Conservation (phyloP, 2,329 filamentous ascomycete species). For the Microascus cirrosus region DNA sequence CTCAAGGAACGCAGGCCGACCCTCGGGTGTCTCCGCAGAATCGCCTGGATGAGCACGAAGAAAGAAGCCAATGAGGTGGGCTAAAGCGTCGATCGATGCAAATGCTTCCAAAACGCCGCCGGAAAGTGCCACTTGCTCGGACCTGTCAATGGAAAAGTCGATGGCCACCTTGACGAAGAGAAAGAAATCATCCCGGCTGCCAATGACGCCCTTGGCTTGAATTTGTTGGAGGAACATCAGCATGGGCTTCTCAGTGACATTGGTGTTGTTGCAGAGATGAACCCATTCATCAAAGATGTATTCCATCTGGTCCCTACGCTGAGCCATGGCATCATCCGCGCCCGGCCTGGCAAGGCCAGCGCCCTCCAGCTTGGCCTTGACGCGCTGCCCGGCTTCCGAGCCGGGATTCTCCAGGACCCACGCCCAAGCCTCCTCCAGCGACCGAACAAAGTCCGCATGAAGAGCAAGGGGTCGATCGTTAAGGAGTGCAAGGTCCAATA, state of each 20-base stretch:
- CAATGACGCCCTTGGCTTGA: conserved; percentile 61
- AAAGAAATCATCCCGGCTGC: conserved; percentile 63
- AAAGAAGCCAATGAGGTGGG: conserved; percentile 66
- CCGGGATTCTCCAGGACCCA: conserved; percentile 69
- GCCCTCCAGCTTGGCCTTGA: conserved; percentile 51
- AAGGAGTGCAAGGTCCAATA: conserved; percentile 70
- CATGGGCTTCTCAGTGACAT: conserved; percentile 60
- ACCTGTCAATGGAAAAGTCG: conserved; percentile 67
- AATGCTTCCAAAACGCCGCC: conserved; percentile 48
- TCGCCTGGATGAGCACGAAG: conserved; percentile 23
- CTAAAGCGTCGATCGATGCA: conserved; percentile 64
- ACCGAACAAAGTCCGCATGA: conserved; percentile 76
- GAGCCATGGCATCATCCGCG: conserved; percentile 43
- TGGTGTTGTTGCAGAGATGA: conserved; percentile 66
- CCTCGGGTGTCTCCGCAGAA: conserved; percentile 25
- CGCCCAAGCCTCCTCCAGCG: conserved; percentile 66
- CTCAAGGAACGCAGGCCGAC: conserved; percentile 61
- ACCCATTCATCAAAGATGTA: conserved; percentile 97
- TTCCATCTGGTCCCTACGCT: conserved; percentile 73
- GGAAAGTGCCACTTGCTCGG: conserved; percentile 58
- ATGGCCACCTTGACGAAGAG: conserved; percentile 72
- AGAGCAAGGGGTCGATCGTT: conserved; percentile 68
- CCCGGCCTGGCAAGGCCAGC: conserved; percentile 28
- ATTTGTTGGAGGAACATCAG: conserved; percentile 76
- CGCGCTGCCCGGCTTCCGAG: conserved; percentile 51